Base-by-base conservation (phyloP, 2,329 filamentous ascomycete species). In the Trichoderma koningii region DNA sequence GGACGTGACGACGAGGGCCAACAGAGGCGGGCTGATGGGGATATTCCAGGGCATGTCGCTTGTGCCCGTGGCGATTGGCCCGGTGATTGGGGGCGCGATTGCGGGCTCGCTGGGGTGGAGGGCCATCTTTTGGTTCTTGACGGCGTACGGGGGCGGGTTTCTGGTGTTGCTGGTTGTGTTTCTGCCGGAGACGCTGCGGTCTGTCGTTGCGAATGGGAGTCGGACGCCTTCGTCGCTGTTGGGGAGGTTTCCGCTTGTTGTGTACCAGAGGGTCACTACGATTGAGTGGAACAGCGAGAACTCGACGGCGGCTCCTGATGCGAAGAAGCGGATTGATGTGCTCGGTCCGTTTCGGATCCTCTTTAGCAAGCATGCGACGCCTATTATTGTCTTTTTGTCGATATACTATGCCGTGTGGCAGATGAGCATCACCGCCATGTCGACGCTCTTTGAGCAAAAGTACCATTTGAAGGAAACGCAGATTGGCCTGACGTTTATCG, bases 111-210 rank as follows among this genome's bases (percentile, higher is more conserved):
- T 86, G 0, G 84, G 84, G 1, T 89, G 87, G 86, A 77, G 81
- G 38, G 77, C 80, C 28, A 84, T 88, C 28, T 89, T 89, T 69
- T 88, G 85, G 85, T 86, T 87, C 59, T 73, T 89, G 6, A 76
- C 80, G 14, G 86, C 88, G 9, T 68, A 77, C 0, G 69, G 73
- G 0, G 74, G 73, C 0, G 76, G 79, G 0, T 75, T 81, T 28
- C 68, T 83, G 3, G 55, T 82, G 0, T 67, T 82, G 0, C 71
- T 85, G 4, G 47, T 81, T 0, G 19, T 82, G 0, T 80, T 87
- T 44, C 77, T 88, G n/a, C 87, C 86, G 0, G 82, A 85, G 66
- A 85, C 83, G 0, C 80, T 81, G 62, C 73, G 78, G 1, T 70
- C 70, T 6, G 76, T 80, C 17, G 85, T 87, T 0, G 84, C 79